Conservation (phyloP, 2,329 filamentous ascomycete species). For the Colletotrichum limetticola region DNA sequence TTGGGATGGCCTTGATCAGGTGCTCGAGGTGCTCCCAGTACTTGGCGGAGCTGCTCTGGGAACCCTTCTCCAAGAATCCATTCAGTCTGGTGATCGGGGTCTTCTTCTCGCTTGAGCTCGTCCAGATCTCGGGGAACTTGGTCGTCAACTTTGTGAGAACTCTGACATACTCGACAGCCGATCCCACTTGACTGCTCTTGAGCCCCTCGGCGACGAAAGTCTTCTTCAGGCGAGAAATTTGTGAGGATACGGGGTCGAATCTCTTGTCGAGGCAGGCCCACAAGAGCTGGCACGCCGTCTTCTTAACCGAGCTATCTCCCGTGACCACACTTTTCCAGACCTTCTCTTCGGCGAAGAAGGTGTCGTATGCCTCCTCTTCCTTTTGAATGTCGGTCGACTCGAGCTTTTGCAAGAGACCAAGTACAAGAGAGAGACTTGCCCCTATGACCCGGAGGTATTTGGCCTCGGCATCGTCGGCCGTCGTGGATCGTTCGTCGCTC, state of each 20-base stretch:
- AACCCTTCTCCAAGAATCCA: constrained; percentile 83
- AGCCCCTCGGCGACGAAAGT: constrained; percentile 79
- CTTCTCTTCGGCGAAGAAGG: constrained; percentile 72
- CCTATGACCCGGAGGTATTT: constrained; percentile 84
- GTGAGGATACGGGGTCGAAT: constrained; percentile 57
- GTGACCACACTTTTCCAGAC: constrained; percentile 76
- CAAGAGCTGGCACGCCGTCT: constrained; percentile 62
- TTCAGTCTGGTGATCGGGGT: constrained; percentile 68
- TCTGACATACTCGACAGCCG: constrained; percentile 76
- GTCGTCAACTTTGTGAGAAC: constrained; percentile 75
- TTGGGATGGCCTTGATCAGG: constrained; percentile 71
- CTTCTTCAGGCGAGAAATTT: constrained; percentile 63
- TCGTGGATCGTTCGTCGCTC: constrained; percentile 89
- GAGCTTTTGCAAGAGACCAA: constrained; percentile 63
- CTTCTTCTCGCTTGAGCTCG: constrained; percentile 64
- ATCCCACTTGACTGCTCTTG: constrained; percentile 77
- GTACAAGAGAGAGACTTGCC: constrained; percentile 64
- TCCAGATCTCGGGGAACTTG: constrained; percentile 78
- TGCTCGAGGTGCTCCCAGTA: constrained; percentile 79
- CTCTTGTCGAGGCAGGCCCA: constrained; percentile 58
- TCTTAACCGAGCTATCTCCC: constrained; percentile 65
- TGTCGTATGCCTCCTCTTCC: constrained; percentile 70
- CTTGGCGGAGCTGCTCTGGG: constrained; percentile 76
- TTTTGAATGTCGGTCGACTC: constrained; percentile 66
- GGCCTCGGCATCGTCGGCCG: constrained; percentile 82